phyloP scores from a whole-genome alignment of 306 rosid genomes.

The Castanopsis chinensis region DNA sequence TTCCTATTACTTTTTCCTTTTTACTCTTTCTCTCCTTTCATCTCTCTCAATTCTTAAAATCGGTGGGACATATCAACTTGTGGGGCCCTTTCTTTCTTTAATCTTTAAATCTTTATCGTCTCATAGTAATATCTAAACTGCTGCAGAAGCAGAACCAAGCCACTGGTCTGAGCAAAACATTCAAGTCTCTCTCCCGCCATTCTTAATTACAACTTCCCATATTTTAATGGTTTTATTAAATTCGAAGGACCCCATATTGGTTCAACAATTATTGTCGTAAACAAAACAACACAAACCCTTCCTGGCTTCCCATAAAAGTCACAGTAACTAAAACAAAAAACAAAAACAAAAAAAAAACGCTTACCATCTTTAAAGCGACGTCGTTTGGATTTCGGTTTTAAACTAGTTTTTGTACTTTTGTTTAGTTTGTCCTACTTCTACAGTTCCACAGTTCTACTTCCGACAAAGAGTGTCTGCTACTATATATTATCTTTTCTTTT shows the following conservation, averaged over 20 bases:
- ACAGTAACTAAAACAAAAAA: neutral
- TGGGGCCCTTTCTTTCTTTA: no score
- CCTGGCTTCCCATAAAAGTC: neutral
- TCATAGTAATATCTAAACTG: no score
- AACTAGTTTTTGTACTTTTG: neutral
- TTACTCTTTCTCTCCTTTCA: no score
- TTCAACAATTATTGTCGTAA: conserved; percentile 16
- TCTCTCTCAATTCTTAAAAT: no score
- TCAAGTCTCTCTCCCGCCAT: neutral
- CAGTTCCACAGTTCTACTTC: neutral
- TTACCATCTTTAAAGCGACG: neutral
- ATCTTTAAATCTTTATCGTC: no score
- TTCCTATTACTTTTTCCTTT: no score
- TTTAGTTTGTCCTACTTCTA: neutral
- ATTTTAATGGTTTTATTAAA: neutral
- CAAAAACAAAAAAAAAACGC: neutral
- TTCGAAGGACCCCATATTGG: conserved; percentile 10
- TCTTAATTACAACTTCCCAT: neutral
- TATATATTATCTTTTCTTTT: neutral
- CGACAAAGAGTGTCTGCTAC: conserved; percentile 33
- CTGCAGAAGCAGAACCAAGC: neutral
- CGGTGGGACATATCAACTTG: no score
- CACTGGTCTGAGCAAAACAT: neutral
- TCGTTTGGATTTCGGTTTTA: neutral
- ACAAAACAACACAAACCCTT: neutral